Evolutionary conservation across 257 asterid species (phyloP), one percentile per base, ranked within the genome.

Genomic region (Gentiana dahurica): DNA sequence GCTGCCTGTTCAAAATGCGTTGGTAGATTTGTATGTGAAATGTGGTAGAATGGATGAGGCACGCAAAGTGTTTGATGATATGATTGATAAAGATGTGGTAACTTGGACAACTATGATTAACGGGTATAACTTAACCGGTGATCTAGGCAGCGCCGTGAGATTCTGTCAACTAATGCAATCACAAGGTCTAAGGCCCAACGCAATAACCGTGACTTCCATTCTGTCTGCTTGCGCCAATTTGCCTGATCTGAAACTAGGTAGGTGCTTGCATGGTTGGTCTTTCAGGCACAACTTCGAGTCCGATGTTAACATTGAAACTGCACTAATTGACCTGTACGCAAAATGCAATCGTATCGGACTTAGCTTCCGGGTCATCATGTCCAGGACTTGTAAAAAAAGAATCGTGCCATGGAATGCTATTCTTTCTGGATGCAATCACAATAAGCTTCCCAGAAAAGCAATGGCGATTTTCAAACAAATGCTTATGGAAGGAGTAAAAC

Each of bases 361-460:
- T 6, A 77, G 94, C 68, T 68, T 77, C 24, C 64, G 65, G 68
- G 91, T 91, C 48, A 15, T 15, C 24, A 79, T 84, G 69, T 68
- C 81, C 1, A 69, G 59, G 73, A 84, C 87, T 51, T 82, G 80
- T 15, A 81, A 64, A 76, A 79, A 69, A 68, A 81, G 75, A 60
- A 90, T 92, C 33, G 89, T 84, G 49, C 96, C 98, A 1, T 91
- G 95, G 89, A 91, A 82, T 68, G 86, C 98, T 46, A 61, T 87
- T 68, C 83, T 91, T 39, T 82, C 96, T 0, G 94, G 96, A 43
- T 85, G 83, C 74, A 68, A 76, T 62, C 85, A 77, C 39, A 91
- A 91, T 51, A 68, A 77, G 47, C 68, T 77, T 58, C 73, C 70
- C 12, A 65, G 73, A 63, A 83, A 81, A 64, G 95, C 96, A 1